Evolutionary conservation across 2,329 filamentous ascomycete species (phyloP).

Genomic region (Remersonia thermophila): DNA sequence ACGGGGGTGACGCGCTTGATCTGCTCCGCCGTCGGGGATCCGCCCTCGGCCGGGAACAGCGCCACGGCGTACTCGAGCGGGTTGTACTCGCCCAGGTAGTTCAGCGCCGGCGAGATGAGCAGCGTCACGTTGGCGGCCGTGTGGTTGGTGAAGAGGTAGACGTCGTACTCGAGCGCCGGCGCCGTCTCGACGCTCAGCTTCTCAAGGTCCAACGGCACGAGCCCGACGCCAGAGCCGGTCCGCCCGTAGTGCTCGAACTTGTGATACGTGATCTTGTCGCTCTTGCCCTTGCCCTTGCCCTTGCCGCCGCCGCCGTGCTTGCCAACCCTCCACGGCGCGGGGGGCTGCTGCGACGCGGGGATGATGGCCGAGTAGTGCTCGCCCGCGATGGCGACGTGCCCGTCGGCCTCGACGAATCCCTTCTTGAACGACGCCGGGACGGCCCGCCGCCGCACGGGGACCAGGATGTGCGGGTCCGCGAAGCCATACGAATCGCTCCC

Average conservation of each 20-base stretch:
- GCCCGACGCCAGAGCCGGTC: conserved; percentile 44
- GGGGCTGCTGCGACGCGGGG: conserved; percentile 16
- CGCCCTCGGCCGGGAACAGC: conserved; percentile 25
- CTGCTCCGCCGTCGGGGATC: conserved; percentile 16
- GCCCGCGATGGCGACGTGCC: conserved; percentile 42
- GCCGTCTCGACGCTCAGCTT: conserved; percentile 36
- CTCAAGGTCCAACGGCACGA: conserved; percentile 39
- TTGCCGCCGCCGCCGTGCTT: too few relatives aligned
- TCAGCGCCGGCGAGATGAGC: conserved; percentile 39
- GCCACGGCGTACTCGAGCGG: conserved; percentile 40
- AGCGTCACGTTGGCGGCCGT: conserved; percentile 34
- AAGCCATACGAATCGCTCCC: conserved; percentile 31
- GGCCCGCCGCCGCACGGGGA: conserved; percentile 40
- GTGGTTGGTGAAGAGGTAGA: conserved; percentile 47
- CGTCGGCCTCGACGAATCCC: conserved; percentile 52
- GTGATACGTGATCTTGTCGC: conserved; percentile 32
- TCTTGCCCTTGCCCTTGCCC: conserved; percentile 1
- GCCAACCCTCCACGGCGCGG: neutral
- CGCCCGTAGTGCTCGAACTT: conserved; percentile 44
- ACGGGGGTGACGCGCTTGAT: conserved; percentile 28
- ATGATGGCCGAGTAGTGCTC: conserved; percentile 36
- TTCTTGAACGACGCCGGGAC: conserved; percentile 38
- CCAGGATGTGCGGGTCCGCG: conserved; percentile 33
- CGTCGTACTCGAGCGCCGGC: conserved; percentile 46
- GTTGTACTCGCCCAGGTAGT: conserved; percentile 37